A percentile compares a stretch with the other conserved stretches of the same genome.
phyloP scores from a whole-genome alignment of 2,329 filamentous ascomycete species.

The Diaporthe sp. region DNA sequence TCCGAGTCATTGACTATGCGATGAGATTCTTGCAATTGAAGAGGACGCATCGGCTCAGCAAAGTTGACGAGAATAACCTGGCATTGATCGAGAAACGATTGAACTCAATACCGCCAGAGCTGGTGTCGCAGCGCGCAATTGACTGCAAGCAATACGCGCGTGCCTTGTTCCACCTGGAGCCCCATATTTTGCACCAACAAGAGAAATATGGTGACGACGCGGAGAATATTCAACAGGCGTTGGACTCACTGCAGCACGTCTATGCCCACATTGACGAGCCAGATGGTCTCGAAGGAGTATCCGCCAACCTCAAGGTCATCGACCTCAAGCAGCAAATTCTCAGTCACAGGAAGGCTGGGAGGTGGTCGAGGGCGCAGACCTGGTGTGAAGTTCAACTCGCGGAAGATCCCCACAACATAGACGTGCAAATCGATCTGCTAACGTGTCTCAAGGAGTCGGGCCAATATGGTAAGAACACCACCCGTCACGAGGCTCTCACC shows the following conservation, averaged over 20 bases:
- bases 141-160: conserved; percentile 94
- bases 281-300: conserved; percentile 95
- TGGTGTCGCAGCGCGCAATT: conserved; percentile 85
- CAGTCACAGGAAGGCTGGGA: conserved; percentile 90
- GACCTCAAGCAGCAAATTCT: conserved; percentile 94
- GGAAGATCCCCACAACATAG: conserved; percentile 80
- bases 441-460: conserved; percentile 95
- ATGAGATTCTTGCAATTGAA: conserved; percentile 91
- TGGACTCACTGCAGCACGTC: conserved; percentile 88
- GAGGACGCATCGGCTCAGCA: conserved; percentile 53
- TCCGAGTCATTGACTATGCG: conserved; percentile 90
- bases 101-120: conserved; percentile 76
- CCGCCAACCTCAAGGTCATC: conserved; percentile 85
- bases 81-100: conserved; percentile 64
- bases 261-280: conserved; percentile 98
- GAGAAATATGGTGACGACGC: conserved; percentile 59
- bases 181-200: conserved; percentile 74
- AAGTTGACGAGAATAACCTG: conserved; percentile 62
- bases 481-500: background rate
- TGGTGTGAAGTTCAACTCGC: conserved; percentile 96
- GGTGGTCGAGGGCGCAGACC: conserved; percentile 94
- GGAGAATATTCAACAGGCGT: conserved; percentile 72
- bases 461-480: conserved; percentile 78
- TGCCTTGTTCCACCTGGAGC: conserved; percentile 94
- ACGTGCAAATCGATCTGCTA: conserved; percentile 85